Evolutionary conservation across 2,329 filamentous ascomycete genomes (phyloP).

Genomic region (Scortechinia acanthostroma): DNA sequence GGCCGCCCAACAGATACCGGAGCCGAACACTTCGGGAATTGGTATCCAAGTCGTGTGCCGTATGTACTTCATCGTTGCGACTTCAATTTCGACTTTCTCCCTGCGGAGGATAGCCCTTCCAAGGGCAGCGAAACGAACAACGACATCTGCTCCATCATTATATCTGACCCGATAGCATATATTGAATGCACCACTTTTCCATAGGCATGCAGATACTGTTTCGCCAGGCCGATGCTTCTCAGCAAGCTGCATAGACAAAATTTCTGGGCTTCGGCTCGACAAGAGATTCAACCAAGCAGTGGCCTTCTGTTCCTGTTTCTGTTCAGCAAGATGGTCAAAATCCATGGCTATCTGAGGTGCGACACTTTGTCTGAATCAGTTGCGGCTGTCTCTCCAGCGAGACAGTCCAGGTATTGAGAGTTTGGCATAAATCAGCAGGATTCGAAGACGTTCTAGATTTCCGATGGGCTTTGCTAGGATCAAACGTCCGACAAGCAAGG

Average conservation of each 20-base stretch:
- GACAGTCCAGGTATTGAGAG: too few relatives aligned
- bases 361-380: too few relatives aligned
- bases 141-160: not conserved
- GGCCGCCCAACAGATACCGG: not conserved
- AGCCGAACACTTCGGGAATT: not conserved
- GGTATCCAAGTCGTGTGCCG: not conserved
- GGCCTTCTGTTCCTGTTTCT: not conserved
- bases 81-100: not conserved
- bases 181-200: not conserved
- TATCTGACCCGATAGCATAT: not conserved
- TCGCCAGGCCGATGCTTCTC: not conserved
- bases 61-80: not conserved
- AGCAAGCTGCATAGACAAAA: not conserved
- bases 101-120: not conserved
- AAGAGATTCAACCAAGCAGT: not conserved
- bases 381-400: too few relatives aligned
- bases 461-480: too few relatives aligned
- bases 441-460: too few relatives aligned
- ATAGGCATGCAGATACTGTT: not conserved
- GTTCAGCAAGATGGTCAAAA: not conserved
- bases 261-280: too few relatives aligned
- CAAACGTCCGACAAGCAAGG: too few relatives aligned
- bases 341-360: too few relatives aligned
- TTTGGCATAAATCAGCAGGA: too few relatives aligned
- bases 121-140: not conserved